phyloP scores from a whole-genome alignment of 148 eudicot genomes.

The Silene latifolia region DNA sequence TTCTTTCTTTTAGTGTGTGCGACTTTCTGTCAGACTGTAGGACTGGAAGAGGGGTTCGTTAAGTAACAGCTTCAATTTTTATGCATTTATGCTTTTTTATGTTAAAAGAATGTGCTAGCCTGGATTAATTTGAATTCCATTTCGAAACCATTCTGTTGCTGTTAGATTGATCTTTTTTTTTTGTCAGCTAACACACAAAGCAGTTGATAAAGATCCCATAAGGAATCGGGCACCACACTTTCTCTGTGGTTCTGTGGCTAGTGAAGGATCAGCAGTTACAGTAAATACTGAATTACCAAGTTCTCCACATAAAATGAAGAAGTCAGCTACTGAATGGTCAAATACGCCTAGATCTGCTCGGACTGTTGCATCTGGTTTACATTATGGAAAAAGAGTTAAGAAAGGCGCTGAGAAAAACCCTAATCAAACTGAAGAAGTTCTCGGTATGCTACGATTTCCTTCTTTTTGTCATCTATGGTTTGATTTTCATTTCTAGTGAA shows the following conservation, averaged over 20 bases:
- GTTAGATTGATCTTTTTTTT: slow-evolving; percentile 1
- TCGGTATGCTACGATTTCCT: slow-evolving; percentile 33
- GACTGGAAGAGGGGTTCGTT: too few species aligned
- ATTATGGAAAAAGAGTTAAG: slow-evolving; percentile 42
- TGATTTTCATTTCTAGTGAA: too few species aligned
- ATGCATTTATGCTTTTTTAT: not conserved
- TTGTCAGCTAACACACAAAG: slow-evolving; percentile 63
- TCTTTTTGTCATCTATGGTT: not conserved
- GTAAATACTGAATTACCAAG: slow-evolving; percentile 42
- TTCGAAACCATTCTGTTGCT: not conserved
- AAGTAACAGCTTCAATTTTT: too few species aligned
- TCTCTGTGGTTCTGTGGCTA: slow-evolving; percentile 65
- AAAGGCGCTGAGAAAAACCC: slow-evolving; percentile 30
- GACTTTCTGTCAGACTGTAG: too few species aligned
- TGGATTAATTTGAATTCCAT: not conserved
- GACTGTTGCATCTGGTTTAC: slow-evolving; percentile 37
- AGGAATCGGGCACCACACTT: slow-evolving; percentile 72
- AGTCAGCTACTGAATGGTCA: slow-evolving; percentile 48
- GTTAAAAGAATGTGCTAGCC: not conserved
- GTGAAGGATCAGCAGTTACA: slow-evolving; percentile 45
- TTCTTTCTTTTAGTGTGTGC: too few species aligned
- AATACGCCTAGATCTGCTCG: slow-evolving; percentile 51
- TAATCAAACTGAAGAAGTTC: slow-evolving; percentile 31
- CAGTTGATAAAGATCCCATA: slow-evolving; percentile 55
- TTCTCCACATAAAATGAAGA: slow-evolving; percentile 49